A percentile compares a stretch with the other conserved stretches of the same genome.
phyloP scores from a whole-genome alignment of 2,329 filamentous ascomycete species.

The Aureobasidium mangrovei region DNA sequence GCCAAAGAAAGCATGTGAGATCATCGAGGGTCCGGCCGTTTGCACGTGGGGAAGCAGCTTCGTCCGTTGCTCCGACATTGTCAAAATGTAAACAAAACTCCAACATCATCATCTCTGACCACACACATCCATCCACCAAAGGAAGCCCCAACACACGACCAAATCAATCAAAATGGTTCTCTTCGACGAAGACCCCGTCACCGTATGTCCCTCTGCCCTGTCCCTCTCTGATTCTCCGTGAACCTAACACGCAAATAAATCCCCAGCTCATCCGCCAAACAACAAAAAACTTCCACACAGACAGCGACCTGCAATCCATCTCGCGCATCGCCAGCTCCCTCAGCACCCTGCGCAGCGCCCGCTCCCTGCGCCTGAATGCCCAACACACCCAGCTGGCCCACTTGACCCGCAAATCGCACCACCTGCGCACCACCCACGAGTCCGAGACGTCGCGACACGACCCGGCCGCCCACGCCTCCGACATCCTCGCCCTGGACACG shows the following conservation, averaged over 20 bases:
- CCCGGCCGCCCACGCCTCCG: conserved; percentile 67
- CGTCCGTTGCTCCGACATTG: neutral
- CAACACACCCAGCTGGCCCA: conserved; percentile 36
- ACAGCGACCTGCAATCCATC: conserved; percentile 76
- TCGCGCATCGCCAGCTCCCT: conserved; percentile 78
- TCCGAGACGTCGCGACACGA: conserved; percentile 70
- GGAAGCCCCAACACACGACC: neutral
- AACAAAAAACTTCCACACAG: conserved; percentile 89
- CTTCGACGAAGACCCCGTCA: conserved; percentile 86
- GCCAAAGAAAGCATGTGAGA: neutral
- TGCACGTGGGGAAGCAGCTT: neutral
- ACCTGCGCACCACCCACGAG: conserved; percentile 64
- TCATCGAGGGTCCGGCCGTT: neutral
- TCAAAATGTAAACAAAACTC: conserved; percentile 5
- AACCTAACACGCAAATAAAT: conserved; percentile 16
- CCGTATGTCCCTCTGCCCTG: conserved; percentile 47
- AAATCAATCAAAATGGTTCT: conserved; percentile 55
- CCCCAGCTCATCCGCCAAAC: conserved; percentile 80
- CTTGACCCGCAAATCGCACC: conserved; percentile 66
- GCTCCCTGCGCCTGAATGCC: conserved; percentile 57
- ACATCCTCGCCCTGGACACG: conserved; percentile 81
- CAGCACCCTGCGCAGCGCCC: conserved; percentile 72
- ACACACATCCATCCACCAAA: neutral
- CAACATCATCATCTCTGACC: neutral
- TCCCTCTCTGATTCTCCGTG: neutral